phyloP scores from a whole-genome alignment of 2,329 filamentous ascomycete species.

The Trichophyton schoenleinii region DNA sequence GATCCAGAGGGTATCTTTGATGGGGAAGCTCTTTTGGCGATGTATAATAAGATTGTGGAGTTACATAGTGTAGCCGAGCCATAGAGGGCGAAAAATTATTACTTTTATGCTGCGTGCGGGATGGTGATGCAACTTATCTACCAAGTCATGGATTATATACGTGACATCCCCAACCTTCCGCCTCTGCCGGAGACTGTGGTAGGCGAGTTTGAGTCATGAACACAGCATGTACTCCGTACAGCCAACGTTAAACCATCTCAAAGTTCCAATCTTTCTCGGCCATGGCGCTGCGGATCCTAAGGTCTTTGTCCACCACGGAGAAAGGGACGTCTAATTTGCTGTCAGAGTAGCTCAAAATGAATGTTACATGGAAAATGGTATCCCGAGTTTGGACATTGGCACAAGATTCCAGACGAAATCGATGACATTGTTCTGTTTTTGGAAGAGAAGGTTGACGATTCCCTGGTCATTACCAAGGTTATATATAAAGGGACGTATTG shows the following conservation, averaged over 20 bases:
- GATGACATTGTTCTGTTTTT: conserved; percentile 34
- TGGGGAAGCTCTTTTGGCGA: neutral
- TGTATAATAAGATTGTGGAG: neutral
- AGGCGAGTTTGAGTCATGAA: neutral
- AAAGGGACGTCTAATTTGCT: conserved; percentile 22
- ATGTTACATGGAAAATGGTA: conserved; percentile 32
- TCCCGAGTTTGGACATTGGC: conserved; percentile 21
- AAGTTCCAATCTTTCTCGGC: conserved; percentile 34
- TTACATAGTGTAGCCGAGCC: neutral
- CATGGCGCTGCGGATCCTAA: conserved; percentile 33
- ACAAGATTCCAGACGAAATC: conserved; percentile 36
- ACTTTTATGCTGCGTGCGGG: too few relatives aligned
- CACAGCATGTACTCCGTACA: neutral
- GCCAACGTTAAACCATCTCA: neutral
- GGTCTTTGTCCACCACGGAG: conserved; percentile 23
- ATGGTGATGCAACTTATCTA: neutral
- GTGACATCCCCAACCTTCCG: conserved; percentile 18
- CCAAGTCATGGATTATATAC: neutral
- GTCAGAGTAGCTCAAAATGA: conserved; percentile 7
- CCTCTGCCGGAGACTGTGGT: conserved; percentile 26
- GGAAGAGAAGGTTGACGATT: conserved; percentile 13
- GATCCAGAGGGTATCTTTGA: neutral
- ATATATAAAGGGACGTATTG: too few relatives aligned
- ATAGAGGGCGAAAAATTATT: neutral
- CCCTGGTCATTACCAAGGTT: neutral